Conservation (phyloP, 116 monocot genomes). For the Cymodocea nodosa region DNA sequence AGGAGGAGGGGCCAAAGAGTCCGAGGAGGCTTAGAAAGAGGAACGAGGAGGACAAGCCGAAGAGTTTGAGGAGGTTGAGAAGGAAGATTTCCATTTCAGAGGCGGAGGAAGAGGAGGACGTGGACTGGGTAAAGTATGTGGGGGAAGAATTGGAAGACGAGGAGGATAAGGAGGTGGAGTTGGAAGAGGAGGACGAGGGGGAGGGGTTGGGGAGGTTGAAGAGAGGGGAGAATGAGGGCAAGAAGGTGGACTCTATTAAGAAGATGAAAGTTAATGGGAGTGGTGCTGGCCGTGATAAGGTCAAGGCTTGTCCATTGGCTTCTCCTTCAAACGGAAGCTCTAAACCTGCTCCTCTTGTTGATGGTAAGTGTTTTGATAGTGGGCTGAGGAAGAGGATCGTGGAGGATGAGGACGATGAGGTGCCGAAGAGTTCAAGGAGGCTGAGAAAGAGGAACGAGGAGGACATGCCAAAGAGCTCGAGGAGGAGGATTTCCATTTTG, state of each 20-base stretch:
- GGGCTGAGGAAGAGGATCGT: slow-evolving; percentile 25
- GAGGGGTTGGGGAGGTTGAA: slow-evolving; percentile 16
- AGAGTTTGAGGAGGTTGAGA: slow-evolving; percentile 15
- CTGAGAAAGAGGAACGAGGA: background rate
- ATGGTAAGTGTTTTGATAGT: slow-evolving; percentile 5
- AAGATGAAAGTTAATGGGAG: background rate
- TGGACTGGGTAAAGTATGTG: slow-evolving; percentile 15
- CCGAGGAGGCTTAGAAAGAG: background rate
- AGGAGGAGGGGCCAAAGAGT: slow-evolving; percentile 21
- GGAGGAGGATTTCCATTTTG: background rate
- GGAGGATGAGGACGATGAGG: slow-evolving; percentile 39
- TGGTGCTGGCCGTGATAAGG: background rate
- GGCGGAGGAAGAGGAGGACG: slow-evolving; percentile 4
- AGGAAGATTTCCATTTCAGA: background rate
- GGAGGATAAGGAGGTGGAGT: slow-evolving; percentile 17
- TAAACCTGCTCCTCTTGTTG: slow-evolving; percentile 3
- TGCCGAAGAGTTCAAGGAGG: background rate
- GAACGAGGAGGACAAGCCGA: background rate
- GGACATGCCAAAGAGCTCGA: background rate
- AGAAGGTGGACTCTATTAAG: slow-evolving; percentile 17
- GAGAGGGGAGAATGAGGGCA: slow-evolving; percentile 35
- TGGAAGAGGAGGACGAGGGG: slow-evolving; percentile 12
- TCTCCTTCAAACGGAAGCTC: slow-evolving; percentile 1
- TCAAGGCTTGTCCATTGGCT: background rate
- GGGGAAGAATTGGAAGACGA: slow-evolving; percentile 31